These are phyloP conservation scores for Syzygium aqueum DNA, from an alignment of 345 rosid genomes.

Conservation along the genomic window DNA sequence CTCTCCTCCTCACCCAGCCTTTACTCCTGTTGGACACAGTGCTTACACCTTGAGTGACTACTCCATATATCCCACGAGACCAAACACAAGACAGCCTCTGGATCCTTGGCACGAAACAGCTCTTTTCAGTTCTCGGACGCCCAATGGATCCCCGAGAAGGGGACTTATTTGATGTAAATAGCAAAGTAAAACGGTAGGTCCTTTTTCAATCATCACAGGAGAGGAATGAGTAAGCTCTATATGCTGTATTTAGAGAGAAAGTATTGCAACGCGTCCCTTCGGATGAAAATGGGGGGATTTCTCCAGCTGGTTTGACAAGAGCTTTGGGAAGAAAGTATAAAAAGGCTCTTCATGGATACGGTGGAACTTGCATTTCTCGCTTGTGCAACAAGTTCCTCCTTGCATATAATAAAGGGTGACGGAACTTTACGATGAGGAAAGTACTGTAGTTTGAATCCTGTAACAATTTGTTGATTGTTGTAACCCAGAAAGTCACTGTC, in stretches of 20 bases:
- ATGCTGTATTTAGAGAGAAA: background rate
- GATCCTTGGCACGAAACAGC: background rate
- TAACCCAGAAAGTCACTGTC: background rate
- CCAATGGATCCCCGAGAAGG: slow-evolving; percentile 7
- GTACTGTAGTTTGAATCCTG: background rate
- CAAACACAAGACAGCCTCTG: background rate
- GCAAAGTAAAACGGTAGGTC: background rate
- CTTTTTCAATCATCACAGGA: background rate
- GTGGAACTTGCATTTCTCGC: background rate
- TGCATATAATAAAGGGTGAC: background rate
- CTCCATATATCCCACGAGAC: slow-evolving; percentile 27
- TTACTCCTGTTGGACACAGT: slow-evolving; percentile 33
- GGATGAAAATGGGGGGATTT: background rate
- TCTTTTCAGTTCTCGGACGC: slow-evolving; percentile 1
- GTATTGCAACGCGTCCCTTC: background rate
- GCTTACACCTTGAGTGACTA: slow-evolving; percentile 45
- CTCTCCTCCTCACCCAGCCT: slow-evolving; percentile 81
- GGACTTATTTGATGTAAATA: background rate
- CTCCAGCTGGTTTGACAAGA: background rate
- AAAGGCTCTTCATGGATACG: background rate
- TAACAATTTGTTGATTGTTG: background rate
- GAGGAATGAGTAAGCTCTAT: background rate
- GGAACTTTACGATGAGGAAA: background rate
- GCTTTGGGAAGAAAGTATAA: background rate
- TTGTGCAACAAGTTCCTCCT: background rate